phyloP scores from a whole-genome alignment of 768 basidiomycete species.

The Tylopilus balloui region DNA sequence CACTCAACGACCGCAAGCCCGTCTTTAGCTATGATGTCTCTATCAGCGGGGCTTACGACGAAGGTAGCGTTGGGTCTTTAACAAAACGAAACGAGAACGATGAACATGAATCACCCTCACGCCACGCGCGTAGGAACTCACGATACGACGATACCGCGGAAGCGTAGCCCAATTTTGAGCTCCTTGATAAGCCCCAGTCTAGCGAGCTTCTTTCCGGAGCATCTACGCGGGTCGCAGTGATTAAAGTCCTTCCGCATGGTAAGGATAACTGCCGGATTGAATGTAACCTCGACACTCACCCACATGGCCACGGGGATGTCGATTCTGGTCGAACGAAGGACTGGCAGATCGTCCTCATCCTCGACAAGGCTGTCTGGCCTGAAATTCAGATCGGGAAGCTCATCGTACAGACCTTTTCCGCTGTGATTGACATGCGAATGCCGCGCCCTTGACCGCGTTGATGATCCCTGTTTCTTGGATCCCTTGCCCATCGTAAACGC shows the following conservation, averaged over 20 bases:
- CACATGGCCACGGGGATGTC: slow-evolving; percentile 92
- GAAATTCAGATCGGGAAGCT: neutral
- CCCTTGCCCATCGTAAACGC: neutral
- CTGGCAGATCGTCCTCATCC: neutral
- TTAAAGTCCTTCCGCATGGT: slow-evolving; percentile 72
- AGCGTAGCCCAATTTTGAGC: slow-evolving; percentile 78
- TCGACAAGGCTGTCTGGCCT: too few relatives aligned
- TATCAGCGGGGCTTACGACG: slow-evolving; percentile 78
- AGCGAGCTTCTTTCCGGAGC: slow-evolving; percentile 87
- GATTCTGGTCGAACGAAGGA: neutral
- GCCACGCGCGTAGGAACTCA: slow-evolving; percentile 39
- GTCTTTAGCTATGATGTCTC: slow-evolving; percentile 62
- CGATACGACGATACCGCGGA: slow-evolving; percentile 93
- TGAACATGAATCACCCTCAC: neutral
- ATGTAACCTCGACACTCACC: slow-evolving; percentile 47
- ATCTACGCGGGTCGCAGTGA: slow-evolving; percentile 90
- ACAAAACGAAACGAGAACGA: neutral
- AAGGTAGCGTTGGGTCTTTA: slow-evolving; percentile 77
- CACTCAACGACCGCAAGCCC: slow-evolving; percentile 98
- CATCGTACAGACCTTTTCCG: neutral
- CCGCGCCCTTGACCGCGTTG: neutral
- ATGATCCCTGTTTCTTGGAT: neutral
- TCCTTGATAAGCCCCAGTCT: slow-evolving; percentile 81
- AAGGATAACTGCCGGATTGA: neutral
- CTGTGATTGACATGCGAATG: neutral